phyloP scores from a whole-genome alignment of 805 yeast genomes.

The Groenewaldozyma tartarivorans region DNA sequence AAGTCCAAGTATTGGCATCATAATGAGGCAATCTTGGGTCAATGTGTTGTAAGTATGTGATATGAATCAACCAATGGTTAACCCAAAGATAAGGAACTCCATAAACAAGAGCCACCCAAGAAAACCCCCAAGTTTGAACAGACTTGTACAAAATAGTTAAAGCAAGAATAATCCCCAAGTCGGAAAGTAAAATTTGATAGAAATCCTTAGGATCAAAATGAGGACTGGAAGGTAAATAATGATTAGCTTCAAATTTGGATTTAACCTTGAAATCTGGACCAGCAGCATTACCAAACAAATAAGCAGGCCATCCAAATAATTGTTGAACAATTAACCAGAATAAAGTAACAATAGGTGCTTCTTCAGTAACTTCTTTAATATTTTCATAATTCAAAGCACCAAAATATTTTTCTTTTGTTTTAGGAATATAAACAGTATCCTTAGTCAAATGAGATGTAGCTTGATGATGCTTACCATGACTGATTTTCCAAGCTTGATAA shows the following conservation, averaged over 20 bases:
- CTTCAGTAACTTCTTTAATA: slow-evolving; percentile 48
- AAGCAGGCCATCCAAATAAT: slow-evolving; percentile 64
- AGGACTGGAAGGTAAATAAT: slow-evolving; percentile 66
- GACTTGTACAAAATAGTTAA: slow-evolving; percentile 46
- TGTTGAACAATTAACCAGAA: slow-evolving; percentile 53
- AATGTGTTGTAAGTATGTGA: slow-evolving; percentile 77
- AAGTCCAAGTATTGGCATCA: slow-evolving; percentile 66
- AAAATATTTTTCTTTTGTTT: slow-evolving; percentile 49
- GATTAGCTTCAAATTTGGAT: slow-evolving; percentile 44
- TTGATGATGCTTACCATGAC: slow-evolving; percentile 84
- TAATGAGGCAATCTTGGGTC: slow-evolving; percentile 76
- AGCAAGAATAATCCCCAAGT: slow-evolving; percentile 57
- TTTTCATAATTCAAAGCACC: neutral
- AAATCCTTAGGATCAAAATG: slow-evolving; percentile 65
- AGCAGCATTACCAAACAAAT: slow-evolving; percentile 61
- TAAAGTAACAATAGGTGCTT: slow-evolving; percentile 63
- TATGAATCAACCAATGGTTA: slow-evolving; percentile 85
- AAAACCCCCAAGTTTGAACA: slow-evolving; percentile 53
- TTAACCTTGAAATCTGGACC: slow-evolving; percentile 56
- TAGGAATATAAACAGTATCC: slow-evolving; percentile 81
- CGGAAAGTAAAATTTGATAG: slow-evolving; percentile 62
- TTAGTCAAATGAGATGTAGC: slow-evolving; percentile 75
- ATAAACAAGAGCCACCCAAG: slow-evolving; percentile 59
- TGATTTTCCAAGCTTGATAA: slow-evolving; percentile 76
- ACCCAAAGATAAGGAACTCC: slow-evolving; percentile 68